Conservation (phyloP, 2,329 filamentous ascomycete species). For the Calonectria crousiana region DNA sequence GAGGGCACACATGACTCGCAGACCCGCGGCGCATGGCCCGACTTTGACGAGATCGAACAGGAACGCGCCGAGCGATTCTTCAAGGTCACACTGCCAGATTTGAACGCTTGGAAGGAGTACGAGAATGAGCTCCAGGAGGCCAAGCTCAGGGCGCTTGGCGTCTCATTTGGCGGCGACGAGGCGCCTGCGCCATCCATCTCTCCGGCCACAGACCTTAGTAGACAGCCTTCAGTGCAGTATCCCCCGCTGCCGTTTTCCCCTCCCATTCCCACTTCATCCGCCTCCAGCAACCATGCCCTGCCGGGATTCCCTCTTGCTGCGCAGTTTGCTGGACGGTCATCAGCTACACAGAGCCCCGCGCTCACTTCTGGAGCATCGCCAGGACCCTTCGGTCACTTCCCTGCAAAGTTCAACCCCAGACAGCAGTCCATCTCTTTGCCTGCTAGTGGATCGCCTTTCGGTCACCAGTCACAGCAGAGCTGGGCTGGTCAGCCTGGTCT, state of each 20-base stretch:
- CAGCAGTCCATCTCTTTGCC: constrained; percentile 77
- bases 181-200: constrained; percentile 74
- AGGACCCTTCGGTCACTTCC: constrained; percentile 72
- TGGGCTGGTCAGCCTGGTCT: constrained; percentile 71
- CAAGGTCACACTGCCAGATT: constrained; percentile 76
- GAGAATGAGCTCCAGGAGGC: constrained; percentile 87
- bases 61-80: constrained; percentile 68
- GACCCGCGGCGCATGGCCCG: constrained; percentile 77
- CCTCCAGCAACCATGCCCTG: constrained; percentile 73
- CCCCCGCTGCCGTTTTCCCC: constrained; percentile 86
- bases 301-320: constrained; percentile 68
- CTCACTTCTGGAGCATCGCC: constrained; percentile 78
- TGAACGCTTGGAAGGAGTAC: constrained; percentile 80
- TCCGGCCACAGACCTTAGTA: constrained; percentile 71
- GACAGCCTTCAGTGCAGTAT: constrained; percentile 80
- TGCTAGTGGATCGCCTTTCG: constrained; percentile 74
- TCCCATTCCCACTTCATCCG: constrained; percentile 83
- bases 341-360: constrained; percentile 72
- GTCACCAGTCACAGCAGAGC: constrained; percentile 69
- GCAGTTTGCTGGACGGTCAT: constrained; percentile 70
- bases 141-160: constrained; percentile 91
- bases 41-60: constrained; percentile 66
- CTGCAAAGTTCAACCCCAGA: constrained; percentile 73
- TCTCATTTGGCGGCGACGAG: constrained; percentile 83
- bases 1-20: constrained; percentile 64